Base-by-base conservation (phyloP, 345 rosid species). In the Acer yangbiense region DNA sequence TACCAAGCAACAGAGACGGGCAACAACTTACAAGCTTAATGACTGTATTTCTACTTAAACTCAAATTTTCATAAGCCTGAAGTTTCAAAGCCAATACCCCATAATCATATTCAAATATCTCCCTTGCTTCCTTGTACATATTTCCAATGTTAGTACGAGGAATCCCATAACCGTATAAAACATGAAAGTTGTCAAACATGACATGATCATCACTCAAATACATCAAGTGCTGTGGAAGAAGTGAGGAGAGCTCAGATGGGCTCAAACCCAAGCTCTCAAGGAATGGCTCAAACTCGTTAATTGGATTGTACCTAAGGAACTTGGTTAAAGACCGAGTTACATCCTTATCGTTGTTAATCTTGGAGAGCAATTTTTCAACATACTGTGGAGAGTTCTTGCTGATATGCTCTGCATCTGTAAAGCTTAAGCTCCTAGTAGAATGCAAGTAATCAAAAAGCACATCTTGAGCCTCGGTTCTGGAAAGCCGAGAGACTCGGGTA, bases 281-380 rank as follows among this genome's bases (percentile, higher is more conserved):
- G 66, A 94, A 93, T 0, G 97, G 97, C 35, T 94, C 98, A 71
- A 89, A 93, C 85, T 93, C 98, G 50, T 93, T 91, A 8, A 94
- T 88, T 6, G 97, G 97, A 84, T 90, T 83, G 81, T 89, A 94
- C 83, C 93, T 82, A 78, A 93, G 92, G 80, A 81, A 88, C 43
- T 80, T 93, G 21, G 74, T 54, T 82, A 94, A 72, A 0, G 86
- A 78, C 77, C 81, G 80, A 21, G 82, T 68, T 12, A 90, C 76
- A 82, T 93, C 91, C 52, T 84, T 84, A 8, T 85, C 83, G 17
- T 58, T 68, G 71, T 85, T 87, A 64, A 91, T 64, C 88, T 87
- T 87, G 52, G 87, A 87, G 62, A 93, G 77, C 86, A 94, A 74
- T 21, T 9, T 70, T 69, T 84, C 76, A 79, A 88, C 32, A 72